phyloP scores from a whole-genome alignment of 2,329 filamentous ascomycete species.

The Mycogone perniciosa region DNA sequence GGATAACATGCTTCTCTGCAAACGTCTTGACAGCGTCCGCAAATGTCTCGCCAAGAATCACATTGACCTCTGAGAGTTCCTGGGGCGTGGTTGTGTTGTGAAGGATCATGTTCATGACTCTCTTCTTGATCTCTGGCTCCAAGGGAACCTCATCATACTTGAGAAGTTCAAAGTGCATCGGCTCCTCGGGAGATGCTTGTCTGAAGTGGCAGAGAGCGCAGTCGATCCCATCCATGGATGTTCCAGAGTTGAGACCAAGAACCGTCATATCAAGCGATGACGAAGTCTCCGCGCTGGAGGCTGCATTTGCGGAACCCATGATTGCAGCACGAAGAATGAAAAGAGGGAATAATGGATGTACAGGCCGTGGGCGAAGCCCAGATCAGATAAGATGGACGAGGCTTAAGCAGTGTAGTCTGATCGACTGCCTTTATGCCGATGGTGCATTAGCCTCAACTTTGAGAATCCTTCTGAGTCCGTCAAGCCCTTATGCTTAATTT shows the following conservation, averaged over 20 bases:
- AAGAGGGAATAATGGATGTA: neutral
- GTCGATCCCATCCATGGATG: conserved; percentile 51
- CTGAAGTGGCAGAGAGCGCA: conserved; percentile 52
- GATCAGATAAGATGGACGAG: too few relatives aligned
- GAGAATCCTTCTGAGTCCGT: too few relatives aligned
- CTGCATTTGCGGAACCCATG: conserved; percentile 5
- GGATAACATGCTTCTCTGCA: conserved; percentile 36
- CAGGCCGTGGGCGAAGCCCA: neutral
- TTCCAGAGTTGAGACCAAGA: conserved; percentile 45
- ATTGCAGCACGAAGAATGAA: neutral
- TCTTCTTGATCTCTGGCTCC: conserved; percentile 46
- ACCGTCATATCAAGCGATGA: conserved; percentile 42
- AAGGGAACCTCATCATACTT: conserved; percentile 52
- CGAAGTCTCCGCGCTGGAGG: neutral
- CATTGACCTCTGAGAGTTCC: conserved; percentile 50
- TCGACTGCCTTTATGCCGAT: too few relatives aligned
- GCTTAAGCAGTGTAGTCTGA: too few relatives aligned
- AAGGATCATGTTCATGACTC: conserved; percentile 51
- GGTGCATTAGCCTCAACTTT: too few relatives aligned
- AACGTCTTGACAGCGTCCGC: conserved; percentile 46
- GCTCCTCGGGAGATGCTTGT: conserved; percentile 43
- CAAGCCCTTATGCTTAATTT: too few relatives aligned
- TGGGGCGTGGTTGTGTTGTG: conserved; percentile 47
- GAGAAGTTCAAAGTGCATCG: conserved; percentile 52
- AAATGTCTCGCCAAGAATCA: conserved; percentile 51